Conservation (phyloP, 1,284 basidiomycete genomes). For the Fomitiporia mediterranea region DNA sequence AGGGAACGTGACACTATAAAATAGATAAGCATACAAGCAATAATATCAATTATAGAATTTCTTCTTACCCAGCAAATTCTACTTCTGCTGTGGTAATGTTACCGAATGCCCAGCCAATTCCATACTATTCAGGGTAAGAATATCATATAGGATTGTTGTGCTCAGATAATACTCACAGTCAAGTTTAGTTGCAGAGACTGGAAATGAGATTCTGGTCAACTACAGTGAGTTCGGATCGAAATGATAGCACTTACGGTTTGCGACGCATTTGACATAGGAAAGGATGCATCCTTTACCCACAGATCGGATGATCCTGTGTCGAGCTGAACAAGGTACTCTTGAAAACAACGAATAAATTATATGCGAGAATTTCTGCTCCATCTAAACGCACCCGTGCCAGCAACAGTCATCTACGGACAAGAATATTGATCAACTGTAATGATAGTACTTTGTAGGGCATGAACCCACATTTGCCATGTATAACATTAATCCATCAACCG, state of each 20-base stretch:
- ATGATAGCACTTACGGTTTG: constrained; percentile 42
- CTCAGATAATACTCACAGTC: constrained; percentile 42
- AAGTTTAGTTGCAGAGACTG: constrained; percentile 50
- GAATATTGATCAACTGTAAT: background rate
- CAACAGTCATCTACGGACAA: constrained; percentile 55
- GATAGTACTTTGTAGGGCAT: background rate
- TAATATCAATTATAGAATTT: no score
- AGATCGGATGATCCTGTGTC: constrained; percentile 81
- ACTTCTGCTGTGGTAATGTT: constrained; percentile 54
- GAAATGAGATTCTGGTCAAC: constrained; percentile 19
- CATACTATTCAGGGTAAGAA: constrained; percentile 59
- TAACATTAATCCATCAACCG: constrained; percentile 66
- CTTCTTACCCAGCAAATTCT: constrained; percentile 60
- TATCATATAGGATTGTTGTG: no score
- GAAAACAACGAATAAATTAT: constrained; percentile 8
- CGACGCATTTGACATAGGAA: constrained; percentile 48
- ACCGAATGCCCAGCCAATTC: constrained; percentile 71
- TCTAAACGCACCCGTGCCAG: constrained; percentile 45
- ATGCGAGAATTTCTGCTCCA: constrained; percentile 1
- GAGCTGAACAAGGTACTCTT: constrained; percentile 66
- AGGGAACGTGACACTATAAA: constrained; percentile 51
- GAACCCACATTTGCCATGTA: constrained; percentile 67
- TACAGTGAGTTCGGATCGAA: background rate
- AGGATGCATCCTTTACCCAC: constrained; percentile 56
- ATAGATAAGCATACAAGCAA: no score